Evolutionary conservation across 73 alveolate species (phyloP).

Genomic region (Loxodes magnus): DNA sequence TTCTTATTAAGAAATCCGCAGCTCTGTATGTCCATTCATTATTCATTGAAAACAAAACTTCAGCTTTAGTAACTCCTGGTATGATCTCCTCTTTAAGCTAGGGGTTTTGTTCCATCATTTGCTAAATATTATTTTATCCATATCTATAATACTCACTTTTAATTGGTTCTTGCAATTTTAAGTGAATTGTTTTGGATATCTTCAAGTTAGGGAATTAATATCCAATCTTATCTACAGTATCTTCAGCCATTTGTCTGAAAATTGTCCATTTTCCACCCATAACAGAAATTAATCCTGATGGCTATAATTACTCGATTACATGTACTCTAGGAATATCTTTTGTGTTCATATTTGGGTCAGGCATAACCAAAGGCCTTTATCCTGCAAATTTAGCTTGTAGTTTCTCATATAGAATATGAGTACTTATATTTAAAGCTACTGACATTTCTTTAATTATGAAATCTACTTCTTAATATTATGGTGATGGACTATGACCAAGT

Average conservation of each 20-base stretch:
- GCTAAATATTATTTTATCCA: neutral
- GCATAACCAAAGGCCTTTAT: conserved; percentile 60
- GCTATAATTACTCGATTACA: conserved; percentile 46
- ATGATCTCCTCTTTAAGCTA: neutral
- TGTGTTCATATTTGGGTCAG: conserved; percentile 21
- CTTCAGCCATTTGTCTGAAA: conserved; percentile 81
- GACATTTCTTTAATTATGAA: conserved; percentile 21
- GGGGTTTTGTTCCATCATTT: neutral
- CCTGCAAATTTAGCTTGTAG: conserved; percentile 64
- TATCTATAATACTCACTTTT: neutral
- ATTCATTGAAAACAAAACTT: too few species aligned
- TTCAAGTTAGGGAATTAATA: conserved; percentile 9
- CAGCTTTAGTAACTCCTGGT: neutral
- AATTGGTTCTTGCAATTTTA: neutral
- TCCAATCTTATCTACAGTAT: conserved; percentile 40
- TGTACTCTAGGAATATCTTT: conserved; percentile 60
- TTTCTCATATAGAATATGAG: conserved; percentile 17
- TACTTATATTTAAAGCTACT: conserved; percentile 8
- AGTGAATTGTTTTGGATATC: neutral
- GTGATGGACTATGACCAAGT: conserved; percentile 17
- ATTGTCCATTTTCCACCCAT: conserved; percentile 94
- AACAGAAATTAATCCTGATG: conserved; percentile 58
- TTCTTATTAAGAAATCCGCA: too few species aligned
- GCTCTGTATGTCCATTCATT: too few species aligned
- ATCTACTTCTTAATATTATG: conserved; percentile 13